Percentiles rank a stretch among this genome's conserved stretches.
Conservation (phyloP, 176 grass and related monocot species). For the Phragmites australis region DNA sequence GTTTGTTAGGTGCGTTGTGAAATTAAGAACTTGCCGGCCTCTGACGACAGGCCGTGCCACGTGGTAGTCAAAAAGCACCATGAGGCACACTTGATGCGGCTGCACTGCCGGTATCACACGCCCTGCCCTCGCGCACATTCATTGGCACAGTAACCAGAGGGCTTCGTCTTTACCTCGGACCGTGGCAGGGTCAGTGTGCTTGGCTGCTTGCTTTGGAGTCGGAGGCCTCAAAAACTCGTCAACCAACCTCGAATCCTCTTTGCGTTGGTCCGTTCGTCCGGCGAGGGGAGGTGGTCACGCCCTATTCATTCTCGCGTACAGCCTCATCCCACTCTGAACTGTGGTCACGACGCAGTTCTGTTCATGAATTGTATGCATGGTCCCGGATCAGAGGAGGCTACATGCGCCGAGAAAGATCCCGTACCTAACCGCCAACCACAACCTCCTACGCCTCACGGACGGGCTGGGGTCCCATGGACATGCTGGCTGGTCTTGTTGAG, state of each 20-base stretch:
- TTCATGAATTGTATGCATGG: slow-evolving; percentile 23
- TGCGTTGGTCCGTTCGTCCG: not conserved
- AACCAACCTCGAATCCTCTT: not conserved
- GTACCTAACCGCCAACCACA: slow-evolving; percentile 8
- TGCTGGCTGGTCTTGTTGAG: not conserved
- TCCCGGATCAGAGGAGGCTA: not conserved
- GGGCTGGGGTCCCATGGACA: not conserved
- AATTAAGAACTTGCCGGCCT: not conserved
- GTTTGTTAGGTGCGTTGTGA: not conserved
- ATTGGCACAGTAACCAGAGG: not conserved
- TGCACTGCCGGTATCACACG: not conserved
- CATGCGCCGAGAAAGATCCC: not conserved
- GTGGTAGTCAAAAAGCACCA: not conserved
- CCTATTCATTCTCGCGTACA: slow-evolving; percentile 32
- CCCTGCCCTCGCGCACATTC: not conserved
- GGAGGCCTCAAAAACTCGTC: not conserved
- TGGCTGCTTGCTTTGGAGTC: no score
- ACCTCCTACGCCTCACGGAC: not conserved
- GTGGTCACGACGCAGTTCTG: slow-evolving; percentile 41
- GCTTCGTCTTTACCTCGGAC: not conserved
- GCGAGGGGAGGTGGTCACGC: slow-evolving; percentile 3
- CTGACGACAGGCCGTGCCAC: not conserved
- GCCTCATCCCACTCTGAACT: slow-evolving; percentile 1
- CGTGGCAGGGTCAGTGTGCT: no score
- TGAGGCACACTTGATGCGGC: not conserved